Evolutionary conservation across 345 rosid genomes (phyloP).

Genomic region (Camelina neglecta): DNA sequence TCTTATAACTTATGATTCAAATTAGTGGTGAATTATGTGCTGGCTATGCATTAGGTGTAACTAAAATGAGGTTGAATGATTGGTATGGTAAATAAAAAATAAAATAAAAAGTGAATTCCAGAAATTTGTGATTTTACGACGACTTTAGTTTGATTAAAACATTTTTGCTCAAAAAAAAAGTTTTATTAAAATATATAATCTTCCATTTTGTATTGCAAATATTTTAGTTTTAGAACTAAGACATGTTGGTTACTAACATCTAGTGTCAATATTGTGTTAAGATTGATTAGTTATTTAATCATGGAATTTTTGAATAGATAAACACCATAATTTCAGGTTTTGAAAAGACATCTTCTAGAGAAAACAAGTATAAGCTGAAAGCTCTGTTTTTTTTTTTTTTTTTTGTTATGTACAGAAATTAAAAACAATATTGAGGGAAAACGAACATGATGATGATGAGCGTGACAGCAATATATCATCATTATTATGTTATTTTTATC

Average conservation of each 20-base stretch:
- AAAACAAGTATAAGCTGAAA: conserved; percentile 34
- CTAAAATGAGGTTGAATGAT: background rate
- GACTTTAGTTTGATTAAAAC: too few relatives aligned
- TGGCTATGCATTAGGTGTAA: conserved; percentile 16
- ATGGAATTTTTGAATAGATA: conserved; percentile 24
- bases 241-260: conserved; percentile 8
- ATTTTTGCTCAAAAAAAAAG: too few relatives aligned
- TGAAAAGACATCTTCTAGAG: conserved; percentile 48
- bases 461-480: conserved; percentile 74
- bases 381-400: background rate
- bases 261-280: background rate
- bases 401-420: conserved; percentile 9
- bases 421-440: conserved; percentile 4
- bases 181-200: background rate
- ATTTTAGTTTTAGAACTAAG: background rate
- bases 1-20: conserved; percentile 3
- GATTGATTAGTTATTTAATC: background rate
- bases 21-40: conserved; percentile 7
- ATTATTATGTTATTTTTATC: conserved; percentile 47
- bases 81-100: background rate
- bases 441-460: conserved; percentile 55
- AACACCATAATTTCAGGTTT: conserved; percentile 30
- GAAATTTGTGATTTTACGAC: background rate
- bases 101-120: too few relatives aligned
- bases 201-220: background rate